Evolutionary conservation across 495 filamentous ascomycete species (phyloP), one percentile per base, ranked within the genome.

Genomic region (Trypethelium eluteriae): DNA sequence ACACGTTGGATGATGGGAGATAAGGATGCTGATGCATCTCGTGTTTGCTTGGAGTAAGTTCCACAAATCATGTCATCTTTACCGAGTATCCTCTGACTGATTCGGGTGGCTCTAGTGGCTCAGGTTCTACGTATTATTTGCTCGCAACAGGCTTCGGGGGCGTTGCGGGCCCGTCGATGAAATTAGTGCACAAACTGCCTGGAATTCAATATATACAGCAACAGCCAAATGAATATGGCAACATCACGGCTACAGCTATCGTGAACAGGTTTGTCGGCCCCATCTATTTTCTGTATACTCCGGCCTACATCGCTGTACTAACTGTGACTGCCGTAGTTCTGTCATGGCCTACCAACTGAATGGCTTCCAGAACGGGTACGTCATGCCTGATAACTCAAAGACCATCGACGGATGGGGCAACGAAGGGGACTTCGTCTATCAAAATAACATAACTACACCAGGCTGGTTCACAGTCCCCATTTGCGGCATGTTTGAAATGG

Each of bases 111-210:
- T 18, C 18, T 32, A 36, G 32, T 36, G 32, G 36, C 5, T 5
- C 53, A 9, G 18, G 25, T 59, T 35, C 10, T 59, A 59, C 53
- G 7, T 59, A 35, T 14, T 59, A 59, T 59, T 59, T 59, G 53
- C 34, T 59, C 34, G 53, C 53, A 35, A 59, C 53, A 10, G 32
- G 25, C 2, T 59, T 35, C 14, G 53, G 53, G 25, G 25, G 25
- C 25, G 25, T 25, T 25, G 25, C 25, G 25, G 25, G 25, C 25
- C n/a, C 3, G 6, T n/a, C 25, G 25, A 35, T 10, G 5, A 35
- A 6, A 34, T 5, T 3, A 11, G 7, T 32, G 34, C 32, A 59
- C 53, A 10, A 18, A 59, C 53, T 59, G 34, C 53, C 53, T 59
- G 53, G 53, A 35, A 36, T 36, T 7, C 6, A 59, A 9, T 6